A percentile compares a stretch with the other conserved stretches of the same genome.
Conservation (phyloP, 345 rosid species). For the Eucalyptus guilfoylei region DNA sequence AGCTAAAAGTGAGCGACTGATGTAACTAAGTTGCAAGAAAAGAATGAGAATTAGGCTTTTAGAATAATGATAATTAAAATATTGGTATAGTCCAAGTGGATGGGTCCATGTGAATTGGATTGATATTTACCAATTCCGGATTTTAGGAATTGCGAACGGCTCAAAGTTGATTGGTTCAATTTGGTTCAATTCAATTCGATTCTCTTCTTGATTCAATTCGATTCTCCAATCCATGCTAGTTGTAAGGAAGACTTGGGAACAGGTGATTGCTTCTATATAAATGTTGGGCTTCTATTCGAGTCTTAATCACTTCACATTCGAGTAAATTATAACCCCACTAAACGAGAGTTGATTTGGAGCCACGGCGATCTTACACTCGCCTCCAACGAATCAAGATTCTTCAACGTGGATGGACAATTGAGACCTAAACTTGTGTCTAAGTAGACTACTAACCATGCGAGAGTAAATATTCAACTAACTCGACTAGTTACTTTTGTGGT, state of each 20-base stretch:
- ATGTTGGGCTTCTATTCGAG: accelerated
- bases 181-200: accelerated
- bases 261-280: no score
- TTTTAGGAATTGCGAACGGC: no score
- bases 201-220: neutral
- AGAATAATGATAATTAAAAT: no score
- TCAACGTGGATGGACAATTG: no score
- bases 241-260: no score
- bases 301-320: neutral
- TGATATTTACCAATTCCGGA: accelerated
- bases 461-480: no score
- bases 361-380: neutral
- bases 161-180: neutral
- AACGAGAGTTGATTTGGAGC: neutral
- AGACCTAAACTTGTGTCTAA: no score
- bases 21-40: no score
- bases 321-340: neutral
- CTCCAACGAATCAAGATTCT: no score
- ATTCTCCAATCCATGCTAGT: neutral
- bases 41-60: neutral
- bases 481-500: no score
- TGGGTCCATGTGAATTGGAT: neutral
- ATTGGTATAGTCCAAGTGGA: accelerated
- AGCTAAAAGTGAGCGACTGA: neutral
- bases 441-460: no score